phyloP scores from a whole-genome alignment of 805 yeast genomes.

The Debaryomyces prosopidis region DNA sequence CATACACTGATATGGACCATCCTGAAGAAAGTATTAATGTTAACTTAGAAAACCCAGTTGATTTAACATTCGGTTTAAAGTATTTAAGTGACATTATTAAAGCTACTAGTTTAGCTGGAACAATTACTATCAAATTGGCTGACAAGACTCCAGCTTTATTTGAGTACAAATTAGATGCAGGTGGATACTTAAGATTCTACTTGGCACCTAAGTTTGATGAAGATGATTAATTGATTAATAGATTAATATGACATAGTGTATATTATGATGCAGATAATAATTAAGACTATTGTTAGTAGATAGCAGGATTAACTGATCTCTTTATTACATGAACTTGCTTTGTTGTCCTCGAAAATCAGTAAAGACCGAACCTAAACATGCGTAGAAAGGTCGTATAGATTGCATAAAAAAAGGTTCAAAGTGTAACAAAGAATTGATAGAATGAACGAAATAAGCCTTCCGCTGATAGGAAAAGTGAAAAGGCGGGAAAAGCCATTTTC shows the following conservation, averaged over 20 bases:
- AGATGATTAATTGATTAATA: slow-evolving; percentile 57
- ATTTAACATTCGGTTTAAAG: slow-evolving; percentile 86
- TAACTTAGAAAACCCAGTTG: slow-evolving; percentile 82
- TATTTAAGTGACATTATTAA: slow-evolving; percentile 89
- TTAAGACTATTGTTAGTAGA: background rate
- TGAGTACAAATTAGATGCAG: slow-evolving; percentile 80
- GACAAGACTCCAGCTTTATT: slow-evolving; percentile 92
- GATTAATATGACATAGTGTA: slow-evolving; percentile 1
- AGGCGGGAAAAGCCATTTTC: too few relatives aligned
- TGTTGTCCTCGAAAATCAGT: too few relatives aligned
- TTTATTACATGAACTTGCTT: too few relatives aligned
- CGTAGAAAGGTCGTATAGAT: too few relatives aligned
- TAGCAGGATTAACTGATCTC: background rate
- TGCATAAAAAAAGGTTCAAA: too few relatives aligned
- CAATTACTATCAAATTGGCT: slow-evolving; percentile 82
- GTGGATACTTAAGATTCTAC: slow-evolving; percentile 93
- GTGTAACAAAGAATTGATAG: too few relatives aligned
- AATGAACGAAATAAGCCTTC: too few relatives aligned
- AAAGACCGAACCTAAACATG: too few relatives aligned
- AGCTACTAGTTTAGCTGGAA: slow-evolving; percentile 75
- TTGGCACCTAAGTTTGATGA: slow-evolving; percentile 98
- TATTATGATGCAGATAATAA: background rate
- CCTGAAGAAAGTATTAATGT: slow-evolving; percentile 75
- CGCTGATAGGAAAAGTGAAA: too few relatives aligned
- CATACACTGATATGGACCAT: slow-evolving; percentile 76